Evolutionary conservation across 164 flowering plant species (phyloP).

Genomic region (Protea cynaroides): DNA sequence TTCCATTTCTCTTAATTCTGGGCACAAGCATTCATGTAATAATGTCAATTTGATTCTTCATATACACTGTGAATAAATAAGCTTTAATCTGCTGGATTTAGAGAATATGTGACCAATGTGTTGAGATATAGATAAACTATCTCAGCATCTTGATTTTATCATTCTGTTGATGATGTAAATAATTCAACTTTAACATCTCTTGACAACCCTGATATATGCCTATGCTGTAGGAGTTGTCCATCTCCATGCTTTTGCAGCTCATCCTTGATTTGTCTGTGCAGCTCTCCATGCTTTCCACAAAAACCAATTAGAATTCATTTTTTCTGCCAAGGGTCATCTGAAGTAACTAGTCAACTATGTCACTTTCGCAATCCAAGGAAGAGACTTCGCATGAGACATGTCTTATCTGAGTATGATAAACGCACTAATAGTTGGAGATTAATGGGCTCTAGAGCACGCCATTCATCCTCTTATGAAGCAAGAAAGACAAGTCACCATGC

Average conservation of each 20-base stretch:
- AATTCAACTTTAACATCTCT: not conserved
- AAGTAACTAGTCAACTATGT: slow-evolving; percentile 25
- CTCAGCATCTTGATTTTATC: not conserved
- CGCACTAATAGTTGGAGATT: slow-evolving; percentile 13
- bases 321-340: slow-evolving; percentile 27
- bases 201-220: not conserved
- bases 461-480: slow-evolving; percentile 22
- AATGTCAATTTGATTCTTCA: not conserved
- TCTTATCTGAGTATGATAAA: slow-evolving; percentile 20
- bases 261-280: slow-evolving; percentile 30
- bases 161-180: not conserved
- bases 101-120: not conserved
- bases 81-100: not conserved
- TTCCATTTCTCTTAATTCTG: not conserved
- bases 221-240: not conserved
- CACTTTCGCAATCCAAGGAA: slow-evolving; percentile 36
- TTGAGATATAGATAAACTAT: not conserved
- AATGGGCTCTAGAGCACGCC: slow-evolving; percentile 22
- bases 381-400: slow-evolving; percentile 27
- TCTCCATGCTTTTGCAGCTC: not conserved
- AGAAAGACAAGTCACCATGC: slow-evolving; percentile 27
- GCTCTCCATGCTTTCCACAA: slow-evolving; percentile 40
- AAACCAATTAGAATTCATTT: slow-evolving; percentile 24
- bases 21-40: not conserved
- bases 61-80: not conserved